These are phyloP conservation scores for Tolypocladium sp. DNA, from an alignment of 2,329 filamentous ascomycete species.

Conservation along the genomic window DNA sequence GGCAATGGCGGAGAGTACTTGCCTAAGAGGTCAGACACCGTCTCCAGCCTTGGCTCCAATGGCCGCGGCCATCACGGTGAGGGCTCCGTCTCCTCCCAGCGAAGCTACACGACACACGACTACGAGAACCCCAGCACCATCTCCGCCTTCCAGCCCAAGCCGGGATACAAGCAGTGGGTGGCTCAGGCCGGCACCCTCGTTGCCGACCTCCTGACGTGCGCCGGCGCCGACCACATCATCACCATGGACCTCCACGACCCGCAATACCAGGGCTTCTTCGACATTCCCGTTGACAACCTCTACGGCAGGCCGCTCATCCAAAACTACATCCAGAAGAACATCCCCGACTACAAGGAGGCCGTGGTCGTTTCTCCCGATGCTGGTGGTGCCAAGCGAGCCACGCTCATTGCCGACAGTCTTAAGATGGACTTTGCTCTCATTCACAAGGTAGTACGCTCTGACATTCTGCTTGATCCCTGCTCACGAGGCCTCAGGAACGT, in stretches of 20 bases:
- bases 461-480: conserved; percentile 19
- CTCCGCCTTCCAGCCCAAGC: conserved; percentile 63
- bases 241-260: conserved; percentile 96
- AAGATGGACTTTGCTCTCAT: conserved; percentile 96
- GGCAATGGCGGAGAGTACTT: conserved; percentile 22
- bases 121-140: conserved; percentile 49
- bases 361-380: conserved; percentile 96
- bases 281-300: conserved; percentile 96
- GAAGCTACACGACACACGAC: conserved; percentile 55
- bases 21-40: conserved; percentile 24
- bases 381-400: conserved; percentile 91
- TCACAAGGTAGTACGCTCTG: conserved; percentile 60
- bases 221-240: conserved; percentile 93
- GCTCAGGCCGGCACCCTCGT: conserved; percentile 93
- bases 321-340: conserved; percentile 67
- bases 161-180: conserved; percentile 97
- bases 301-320: conserved; percentile 73
- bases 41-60: conserved; percentile 23
- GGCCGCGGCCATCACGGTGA: conserved; percentile 27
- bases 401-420: conserved; percentile 85
- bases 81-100: conserved; percentile 30
- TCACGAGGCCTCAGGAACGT: conserved; percentile 55
- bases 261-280: conserved; percentile 98
- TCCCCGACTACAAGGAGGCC: conserved; percentile 74
- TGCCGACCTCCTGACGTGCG: conserved; percentile 88